Conservation (phyloP, 345 rosid species). For the Salix purpurea region DNA sequence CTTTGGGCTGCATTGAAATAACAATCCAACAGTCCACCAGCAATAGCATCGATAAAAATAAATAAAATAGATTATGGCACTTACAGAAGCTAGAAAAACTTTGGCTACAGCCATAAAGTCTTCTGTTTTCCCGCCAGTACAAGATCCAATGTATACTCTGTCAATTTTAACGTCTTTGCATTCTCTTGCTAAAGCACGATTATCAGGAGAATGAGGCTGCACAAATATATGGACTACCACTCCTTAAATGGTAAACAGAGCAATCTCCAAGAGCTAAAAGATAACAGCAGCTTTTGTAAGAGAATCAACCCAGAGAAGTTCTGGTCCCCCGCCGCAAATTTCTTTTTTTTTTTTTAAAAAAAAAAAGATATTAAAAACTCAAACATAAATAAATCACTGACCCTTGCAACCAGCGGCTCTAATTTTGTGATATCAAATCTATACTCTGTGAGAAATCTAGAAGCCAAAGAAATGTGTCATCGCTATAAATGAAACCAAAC, state of each 20-base stretch:
- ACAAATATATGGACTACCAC: constrained; percentile 2
- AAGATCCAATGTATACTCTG: constrained; percentile 96
- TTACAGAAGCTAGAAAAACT: constrained; percentile 77
- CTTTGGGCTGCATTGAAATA: not conserved
- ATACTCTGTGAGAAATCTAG: constrained; percentile 75
- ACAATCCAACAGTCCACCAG: not conserved
- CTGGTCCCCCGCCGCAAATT: not conserved
- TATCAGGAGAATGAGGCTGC: constrained; percentile 99
- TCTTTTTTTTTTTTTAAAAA: not conserved
- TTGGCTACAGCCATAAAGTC: constrained; percentile 94
- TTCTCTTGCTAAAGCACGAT: constrained; percentile 93
- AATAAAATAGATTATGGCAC: constrained; percentile 18
- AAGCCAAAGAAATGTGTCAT: constrained; percentile 17
- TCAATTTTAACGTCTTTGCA: constrained; percentile 98
- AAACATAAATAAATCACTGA: constrained; percentile 23
- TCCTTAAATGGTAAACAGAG: not conserved
- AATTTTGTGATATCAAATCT: constrained; percentile 81
- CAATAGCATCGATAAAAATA: not conserved
- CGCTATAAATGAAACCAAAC: constrained; percentile 9
- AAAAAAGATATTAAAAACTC: not conserved
- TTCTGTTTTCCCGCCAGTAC: constrained; percentile 97
- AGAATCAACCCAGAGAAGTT: not conserved
- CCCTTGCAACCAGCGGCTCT: constrained; percentile 98
- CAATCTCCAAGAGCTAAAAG: not conserved
- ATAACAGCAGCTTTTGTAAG: not conserved